Evolutionary conservation across 257 asterid genomes (phyloP), one percentile per base, ranked within the genome.

Genomic region (Euphrasia confusa): DNA sequence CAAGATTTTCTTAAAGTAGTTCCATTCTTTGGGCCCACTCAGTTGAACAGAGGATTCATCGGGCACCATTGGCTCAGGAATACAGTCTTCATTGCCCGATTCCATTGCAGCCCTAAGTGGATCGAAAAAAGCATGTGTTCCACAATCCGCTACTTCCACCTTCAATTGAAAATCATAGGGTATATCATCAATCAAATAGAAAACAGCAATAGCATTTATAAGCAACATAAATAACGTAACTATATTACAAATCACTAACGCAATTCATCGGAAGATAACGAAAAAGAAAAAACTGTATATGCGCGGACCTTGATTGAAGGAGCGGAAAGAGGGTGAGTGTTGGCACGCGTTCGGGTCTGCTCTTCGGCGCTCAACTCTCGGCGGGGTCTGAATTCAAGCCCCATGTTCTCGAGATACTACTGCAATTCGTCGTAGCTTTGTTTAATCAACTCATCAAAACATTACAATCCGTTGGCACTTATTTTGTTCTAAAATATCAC

Each of bases 21-120:
- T 69, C 95, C 95, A 86, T 72, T 83, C 94, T 82, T 75, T 84
- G 58, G 76, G 83, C 45, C 64, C 71, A 68, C 68, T 71, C 62
- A 61, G 52, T 8, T 67, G 76, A 71, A 68, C 60, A 35, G 75
- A 7, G 49, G 59, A 58, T 26, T 74, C 80, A 18, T 35, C 56
- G 10, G 67, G 42, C 10, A 67, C 26, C 35, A 45, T 75, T 32
- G 40, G 67, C 61, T 71, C 74, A 10, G 72, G 65, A 21, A 21
- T 21, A 21, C 24, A 21, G 24, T 21, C 24, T 21, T 21, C 24
- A 68, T 66, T 35, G 49, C 33, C 33, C 49, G 65, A 30, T 79
- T 75, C 70, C 87, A 40, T 60, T 74, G 74, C 30, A 4, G 75
- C 75, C 80, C 90, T 78, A 27, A 89, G 84, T 37, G 94, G 97